Conservation (phyloP, 805 yeast species). For the Saccharomycopsis lassenensis region DNA sequence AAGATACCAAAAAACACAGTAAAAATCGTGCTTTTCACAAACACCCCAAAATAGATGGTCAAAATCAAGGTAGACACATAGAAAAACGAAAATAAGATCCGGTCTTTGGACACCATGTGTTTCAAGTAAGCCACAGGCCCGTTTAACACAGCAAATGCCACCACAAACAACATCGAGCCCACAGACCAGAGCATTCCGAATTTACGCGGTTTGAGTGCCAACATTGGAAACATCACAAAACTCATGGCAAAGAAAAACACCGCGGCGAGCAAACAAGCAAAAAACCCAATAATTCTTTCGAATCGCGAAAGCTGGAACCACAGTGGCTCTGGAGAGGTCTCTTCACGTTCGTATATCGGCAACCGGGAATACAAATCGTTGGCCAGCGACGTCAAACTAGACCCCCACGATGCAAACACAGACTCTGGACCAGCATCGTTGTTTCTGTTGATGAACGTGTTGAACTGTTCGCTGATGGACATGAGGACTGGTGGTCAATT, state of each 20-base stretch:
- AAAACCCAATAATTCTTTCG: slow-evolving; percentile 72
- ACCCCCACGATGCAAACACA: slow-evolving; percentile 14
- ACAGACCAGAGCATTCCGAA: slow-evolving; percentile 87
- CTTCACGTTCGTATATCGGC: slow-evolving; percentile 43
- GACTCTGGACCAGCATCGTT: slow-evolving; percentile 4
- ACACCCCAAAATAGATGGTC: slow-evolving; percentile 71
- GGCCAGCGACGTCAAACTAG: slow-evolving; percentile 22
- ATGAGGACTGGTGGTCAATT: too few relatives aligned
- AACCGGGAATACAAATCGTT: slow-evolving; percentile 53
- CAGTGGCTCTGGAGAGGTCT: slow-evolving; percentile 50
- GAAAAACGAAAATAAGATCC: slow-evolving; percentile 71
- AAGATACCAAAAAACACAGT: slow-evolving; percentile 66
- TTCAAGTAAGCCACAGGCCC: slow-evolving; percentile 78
- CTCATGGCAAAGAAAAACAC: slow-evolving; percentile 71
- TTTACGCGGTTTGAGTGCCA: slow-evolving; percentile 83
- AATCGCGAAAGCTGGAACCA: slow-evolving; percentile 67
- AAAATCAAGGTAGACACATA: slow-evolving; percentile 72
- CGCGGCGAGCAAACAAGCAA: slow-evolving; percentile 67
- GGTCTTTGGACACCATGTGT: slow-evolving; percentile 65
- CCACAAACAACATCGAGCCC: slow-evolving; percentile 77
- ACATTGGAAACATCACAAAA: slow-evolving; percentile 75
- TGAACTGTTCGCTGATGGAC: too few relatives aligned
- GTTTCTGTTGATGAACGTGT: too few relatives aligned
- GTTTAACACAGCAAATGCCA: slow-evolving; percentile 88
- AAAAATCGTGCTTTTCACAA: slow-evolving; percentile 56